Evolutionary conservation across 352 stramenopile genomes (phyloP), one percentile per base, ranked within the genome.

Genomic region (Globisporangium middletonii): DNA sequence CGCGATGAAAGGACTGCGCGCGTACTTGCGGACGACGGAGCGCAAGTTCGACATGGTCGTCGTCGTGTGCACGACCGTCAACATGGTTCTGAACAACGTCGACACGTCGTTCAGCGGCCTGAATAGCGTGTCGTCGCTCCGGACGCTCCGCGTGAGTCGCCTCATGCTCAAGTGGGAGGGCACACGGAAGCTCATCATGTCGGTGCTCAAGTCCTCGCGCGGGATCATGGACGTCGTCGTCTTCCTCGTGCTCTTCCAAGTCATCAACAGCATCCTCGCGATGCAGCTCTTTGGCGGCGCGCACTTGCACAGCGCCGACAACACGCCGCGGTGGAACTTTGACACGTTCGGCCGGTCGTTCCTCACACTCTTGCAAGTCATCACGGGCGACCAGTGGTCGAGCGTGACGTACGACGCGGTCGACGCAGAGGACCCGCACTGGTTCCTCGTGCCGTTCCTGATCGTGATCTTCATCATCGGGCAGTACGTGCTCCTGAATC

Each of bases 81-180:
- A 92, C 57, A 76, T 92, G 43, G 64, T 89, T n/a, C 64, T 92
- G 23, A 89, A 84, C 58, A 82, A 86, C 27, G 53, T 84, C 45
- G 59, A 69, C 45, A 72, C 67, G 7, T 56, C 43, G 18, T 88
- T 83, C 46, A 87, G 67, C 28, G 76, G 76, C 0, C 69, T 92
- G 9, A 88, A 89, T 63, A 83, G 68, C 46, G 72, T 71, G 23
- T 89, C 82, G 1, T 89, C 79, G 0, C 59, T 92, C 53, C 76
- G 82, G 8, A 92, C 82, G 19, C 66, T 92, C 27, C 79, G 82
- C 64, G 78, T 90, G 2, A 78, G 66, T 13, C 72, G 82, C 8
- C 65, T 92, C 43, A 90, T 90, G 79, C 77, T 89, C 68, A 89
- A 89, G 61, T 92, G 77, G 63, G 79, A 90, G 23, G 82, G 82